Conservation (phyloP, 1,284 basidiomycete genomes). For the Ceratobasidium sp. region DNA sequence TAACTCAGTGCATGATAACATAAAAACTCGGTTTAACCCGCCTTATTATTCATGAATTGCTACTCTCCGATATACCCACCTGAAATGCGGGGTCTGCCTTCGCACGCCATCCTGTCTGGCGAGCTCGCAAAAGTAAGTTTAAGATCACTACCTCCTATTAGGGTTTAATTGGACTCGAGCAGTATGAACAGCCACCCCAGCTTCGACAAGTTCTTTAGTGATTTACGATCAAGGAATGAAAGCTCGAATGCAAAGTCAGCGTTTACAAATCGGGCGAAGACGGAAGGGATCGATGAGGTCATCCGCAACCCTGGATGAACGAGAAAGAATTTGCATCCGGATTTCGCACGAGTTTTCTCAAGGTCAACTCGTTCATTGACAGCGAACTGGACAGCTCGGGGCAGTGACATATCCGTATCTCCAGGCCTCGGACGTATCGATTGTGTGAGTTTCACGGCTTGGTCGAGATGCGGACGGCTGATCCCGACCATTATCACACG, state of each 20-base stretch:
- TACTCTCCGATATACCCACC: no score
- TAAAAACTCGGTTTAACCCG: background rate
- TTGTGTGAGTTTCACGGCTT: background rate
- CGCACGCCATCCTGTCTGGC: background rate
- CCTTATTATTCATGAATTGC: no score
- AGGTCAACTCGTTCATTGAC: background rate
- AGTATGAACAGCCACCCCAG: background rate
- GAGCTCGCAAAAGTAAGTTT: background rate
- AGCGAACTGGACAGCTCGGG: background rate
- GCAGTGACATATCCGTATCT: background rate
- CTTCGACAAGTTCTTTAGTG: background rate
- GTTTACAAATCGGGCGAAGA: conserved; percentile 9
- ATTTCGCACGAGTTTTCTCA: conserved; percentile 40
- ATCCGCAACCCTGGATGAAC: conserved; percentile 13
- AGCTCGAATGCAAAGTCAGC: background rate
- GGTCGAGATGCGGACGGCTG: conserved; percentile 21
- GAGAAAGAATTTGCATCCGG: conserved; percentile 14
- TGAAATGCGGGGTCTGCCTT: no score
- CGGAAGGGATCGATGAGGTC: conserved; percentile 2
- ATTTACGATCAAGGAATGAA: no score
- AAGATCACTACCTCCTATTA: background rate
- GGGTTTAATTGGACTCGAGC: background rate
- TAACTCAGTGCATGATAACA: no score
- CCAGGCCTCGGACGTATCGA: background rate
- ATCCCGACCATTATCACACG: conserved; percentile 33